Percentiles rank a stretch among this genome's conserved stretches.
Conservation (phyloP, 2,329 filamentous ascomycete species). For the Aureobasidium sp. region DNA sequence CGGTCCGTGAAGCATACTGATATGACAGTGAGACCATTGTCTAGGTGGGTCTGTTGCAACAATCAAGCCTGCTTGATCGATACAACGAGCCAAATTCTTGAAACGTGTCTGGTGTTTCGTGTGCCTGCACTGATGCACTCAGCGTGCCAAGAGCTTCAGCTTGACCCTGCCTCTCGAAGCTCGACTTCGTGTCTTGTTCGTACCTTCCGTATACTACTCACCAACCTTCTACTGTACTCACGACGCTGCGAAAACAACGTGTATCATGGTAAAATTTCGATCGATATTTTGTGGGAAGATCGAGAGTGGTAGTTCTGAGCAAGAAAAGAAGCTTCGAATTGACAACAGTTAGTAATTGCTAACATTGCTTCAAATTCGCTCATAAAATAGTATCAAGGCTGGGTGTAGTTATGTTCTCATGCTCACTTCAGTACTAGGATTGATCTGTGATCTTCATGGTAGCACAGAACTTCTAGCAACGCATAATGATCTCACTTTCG, state of each 20-base stretch:
- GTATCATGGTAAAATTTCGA: not conserved
- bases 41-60: not conserved
- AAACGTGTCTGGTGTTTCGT: not conserved
- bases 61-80: not conserved
- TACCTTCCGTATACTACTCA: not conserved
- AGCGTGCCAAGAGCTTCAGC: not conserved
- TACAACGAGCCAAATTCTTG: not conserved
- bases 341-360: too few relatives aligned
- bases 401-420: too few relatives aligned
- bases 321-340: too few relatives aligned
- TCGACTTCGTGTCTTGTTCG: not conserved
- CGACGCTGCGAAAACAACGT: not conserved
- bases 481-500: too few relatives aligned
- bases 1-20: not conserved
- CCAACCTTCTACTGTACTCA: too few relatives aligned
- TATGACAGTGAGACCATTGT: not conserved
- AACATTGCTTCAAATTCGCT: too few relatives aligned
- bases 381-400: too few relatives aligned
- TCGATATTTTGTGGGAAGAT: too few relatives aligned
- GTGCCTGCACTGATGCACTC: not conserved
- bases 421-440: too few relatives aligned
- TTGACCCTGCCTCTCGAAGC: not conserved
- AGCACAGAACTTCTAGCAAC: too few relatives aligned
- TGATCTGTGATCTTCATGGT: too few relatives aligned
- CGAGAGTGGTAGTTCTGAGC: too few relatives aligned